These are phyloP conservation scores for Bretschneidera sinensis DNA, from an alignment of 345 rosid species.

Conservation along the genomic window DNA sequence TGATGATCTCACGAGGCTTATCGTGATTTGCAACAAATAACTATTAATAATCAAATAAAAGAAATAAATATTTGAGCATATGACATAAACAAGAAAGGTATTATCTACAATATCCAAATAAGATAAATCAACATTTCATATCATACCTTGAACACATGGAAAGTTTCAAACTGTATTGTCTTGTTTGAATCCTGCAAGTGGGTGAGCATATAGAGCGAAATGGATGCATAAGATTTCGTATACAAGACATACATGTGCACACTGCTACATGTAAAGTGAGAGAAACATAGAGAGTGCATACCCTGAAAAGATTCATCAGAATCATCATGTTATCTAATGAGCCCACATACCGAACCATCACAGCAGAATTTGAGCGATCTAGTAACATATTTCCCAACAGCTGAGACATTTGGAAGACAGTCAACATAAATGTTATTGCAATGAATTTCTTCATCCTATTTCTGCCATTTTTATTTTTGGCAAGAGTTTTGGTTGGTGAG, in stretches of 20 bases:
- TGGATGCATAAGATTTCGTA: not conserved
- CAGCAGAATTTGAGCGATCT: constrained; percentile 58
- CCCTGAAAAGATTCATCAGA: constrained; percentile 75
- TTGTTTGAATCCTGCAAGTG: constrained; percentile 44
- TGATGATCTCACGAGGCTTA: constrained; percentile 40
- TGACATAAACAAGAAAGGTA: not conserved
- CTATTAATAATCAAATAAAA: constrained; percentile 16
- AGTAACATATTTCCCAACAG: constrained; percentile 50
- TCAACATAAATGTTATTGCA: not conserved
- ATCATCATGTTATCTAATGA: constrained; percentile 62
- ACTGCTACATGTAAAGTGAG: not conserved
- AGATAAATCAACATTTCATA: not conserved
- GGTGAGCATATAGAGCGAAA: not conserved
- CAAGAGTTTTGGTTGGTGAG: not conserved
- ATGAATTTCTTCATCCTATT: too few species aligned
- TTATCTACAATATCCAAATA: not conserved
- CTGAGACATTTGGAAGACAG: constrained; percentile 14
- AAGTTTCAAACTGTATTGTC: constrained; percentile 46
- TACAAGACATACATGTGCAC: not conserved
- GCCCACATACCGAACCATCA: constrained; percentile 65
- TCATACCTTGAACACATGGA: constrained; percentile 55
- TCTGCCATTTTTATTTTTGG: not conserved
- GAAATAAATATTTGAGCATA: not conserved
- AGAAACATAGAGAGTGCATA: constrained; percentile 16
- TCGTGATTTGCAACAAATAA: constrained; percentile 51